Base-by-base conservation (phyloP, 1,284 basidiomycete species). In the Cutaneotrichosporon cyanovorans region DNA sequence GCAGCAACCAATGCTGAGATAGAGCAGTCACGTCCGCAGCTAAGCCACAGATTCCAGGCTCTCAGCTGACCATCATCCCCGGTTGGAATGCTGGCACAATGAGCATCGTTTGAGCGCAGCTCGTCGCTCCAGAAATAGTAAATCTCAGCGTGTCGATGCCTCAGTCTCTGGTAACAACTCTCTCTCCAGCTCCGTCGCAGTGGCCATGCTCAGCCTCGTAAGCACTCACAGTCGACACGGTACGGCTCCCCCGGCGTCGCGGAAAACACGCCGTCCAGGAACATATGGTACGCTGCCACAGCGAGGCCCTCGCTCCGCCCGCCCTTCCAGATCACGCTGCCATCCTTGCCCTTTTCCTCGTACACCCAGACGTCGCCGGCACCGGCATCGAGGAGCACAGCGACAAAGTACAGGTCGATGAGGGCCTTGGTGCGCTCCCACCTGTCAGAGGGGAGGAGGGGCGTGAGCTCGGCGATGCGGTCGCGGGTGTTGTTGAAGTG, bases 341-440 rank as follows among this genome's bases (percentile, higher is more conserved):
- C 52, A 14, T 34, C 32, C n/a, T 42, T 61, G 10, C 73, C 69
- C 8, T 7, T 7, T 57, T 93, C 90, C 11, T 73, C 76, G 68
- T 86, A 96, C 14, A 70, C 72, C 92, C 92, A 96, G 15, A 72
- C 68, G 53, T 82, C 83, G 1, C 92, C 92, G 0, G 91, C 92
- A 1, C 91, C 92, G 0, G 92, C 92, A 59, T 96, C 92, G 39
- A 96, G 81, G 11, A 96, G 76, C 5, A 96, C 92, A 5, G 87
- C 89, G 16, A 93, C 87, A 50, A 96, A 77, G 73, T 92, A 93
- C 25, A 96, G 78, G 71, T 97, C 92, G 59, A 96, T 77, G 18
- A 90, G 76, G 1, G 87, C 77, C 43, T 80, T 80, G 42, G 81
- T 78, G 36, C 78, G 77, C 62, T 89, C 86, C 42, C 78, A 48